A percentile compares a stretch with the other conserved stretches of the same genome.
Conservation (phyloP, 2,329 filamentous ascomycete genomes). For the Aspergillus transmontanensis region DNA sequence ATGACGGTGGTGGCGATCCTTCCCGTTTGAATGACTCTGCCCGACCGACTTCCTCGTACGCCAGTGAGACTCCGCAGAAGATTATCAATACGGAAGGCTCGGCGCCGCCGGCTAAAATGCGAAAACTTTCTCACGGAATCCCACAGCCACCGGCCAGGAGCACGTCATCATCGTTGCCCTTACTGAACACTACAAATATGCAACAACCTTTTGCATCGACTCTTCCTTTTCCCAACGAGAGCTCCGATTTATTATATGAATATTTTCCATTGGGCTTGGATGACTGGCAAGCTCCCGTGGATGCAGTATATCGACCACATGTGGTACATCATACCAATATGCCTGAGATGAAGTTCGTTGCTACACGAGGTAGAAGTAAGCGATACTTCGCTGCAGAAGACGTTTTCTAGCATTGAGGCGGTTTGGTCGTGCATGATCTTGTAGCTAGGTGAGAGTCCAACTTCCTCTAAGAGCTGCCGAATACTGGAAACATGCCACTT, state of each 20-base stretch:
- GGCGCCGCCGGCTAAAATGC: constrained; percentile 42
- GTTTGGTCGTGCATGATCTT: constrained; percentile 11
- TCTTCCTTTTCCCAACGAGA: constrained; percentile 57
- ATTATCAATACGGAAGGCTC: constrained; percentile 30
- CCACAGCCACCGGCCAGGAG: constrained; percentile 33
- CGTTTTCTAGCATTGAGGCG: constrained; percentile 31
- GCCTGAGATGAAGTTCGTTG: constrained; percentile 70
- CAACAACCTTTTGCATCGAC: constrained; percentile 60
- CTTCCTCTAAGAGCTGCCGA: neutral
- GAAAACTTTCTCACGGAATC: constrained; percentile 37
- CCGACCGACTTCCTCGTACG: constrained; percentile 23
- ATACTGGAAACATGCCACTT: neutral
- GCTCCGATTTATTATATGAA: constrained; percentile 84
- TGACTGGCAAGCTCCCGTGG: constrained; percentile 88
- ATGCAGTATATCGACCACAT: constrained; percentile 87
- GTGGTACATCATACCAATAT: constrained; percentile 85
- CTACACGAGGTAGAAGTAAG: constrained; percentile 67
- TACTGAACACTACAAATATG: constrained; percentile 35
- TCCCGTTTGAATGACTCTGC: constrained; percentile 26
- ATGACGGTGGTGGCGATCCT: constrained; percentile 55
- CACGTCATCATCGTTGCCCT: constrained; percentile 34
- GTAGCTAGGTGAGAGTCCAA: constrained; percentile 8
- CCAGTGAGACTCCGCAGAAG: constrained; percentile 32
- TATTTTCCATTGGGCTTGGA: constrained; percentile 91
- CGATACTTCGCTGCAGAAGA: constrained; percentile 71